Evolutionary conservation across 306 rosid species (phyloP).

Genomic region (Acacia acuminata): DNA sequence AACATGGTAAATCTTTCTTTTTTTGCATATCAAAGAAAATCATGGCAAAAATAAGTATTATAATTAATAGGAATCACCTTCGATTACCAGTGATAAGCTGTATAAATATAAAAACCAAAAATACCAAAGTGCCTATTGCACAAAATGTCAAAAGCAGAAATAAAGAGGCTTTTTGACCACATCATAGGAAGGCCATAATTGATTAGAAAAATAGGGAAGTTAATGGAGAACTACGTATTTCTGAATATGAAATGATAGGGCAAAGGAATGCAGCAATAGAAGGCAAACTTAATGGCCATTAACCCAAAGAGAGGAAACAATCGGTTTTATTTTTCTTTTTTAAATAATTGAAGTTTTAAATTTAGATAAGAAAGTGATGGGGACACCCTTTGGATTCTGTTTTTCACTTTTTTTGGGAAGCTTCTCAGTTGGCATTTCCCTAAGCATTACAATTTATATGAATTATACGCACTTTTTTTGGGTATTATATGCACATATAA

Average conservation of each 20-base stretch:
- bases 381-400: not conserved
- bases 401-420: not conserved
- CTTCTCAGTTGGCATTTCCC: not conserved
- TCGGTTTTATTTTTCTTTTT: not conserved
- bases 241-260: not conserved
- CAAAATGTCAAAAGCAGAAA: not conserved
- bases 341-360: not conserved
- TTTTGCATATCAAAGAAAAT: no score
- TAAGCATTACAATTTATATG: not conserved
- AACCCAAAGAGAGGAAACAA: no score
- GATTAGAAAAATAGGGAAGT: not conserved
- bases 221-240: not conserved
- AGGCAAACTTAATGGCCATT: not conserved
- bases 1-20: no score
- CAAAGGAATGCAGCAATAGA: not conserved
- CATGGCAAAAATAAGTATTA: no score
- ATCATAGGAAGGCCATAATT: not conserved
- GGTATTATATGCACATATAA: not conserved
- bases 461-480: not conserved
- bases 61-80: no score
- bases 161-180: not conserved
- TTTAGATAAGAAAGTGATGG: not conserved
- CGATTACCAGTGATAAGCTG: not conserved
- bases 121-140: not conserved
- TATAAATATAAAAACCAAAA: no score